phyloP scores from a whole-genome alignment of 2,329 filamentous ascomycete species.

The Lasiodiplodia sp. region DNA sequence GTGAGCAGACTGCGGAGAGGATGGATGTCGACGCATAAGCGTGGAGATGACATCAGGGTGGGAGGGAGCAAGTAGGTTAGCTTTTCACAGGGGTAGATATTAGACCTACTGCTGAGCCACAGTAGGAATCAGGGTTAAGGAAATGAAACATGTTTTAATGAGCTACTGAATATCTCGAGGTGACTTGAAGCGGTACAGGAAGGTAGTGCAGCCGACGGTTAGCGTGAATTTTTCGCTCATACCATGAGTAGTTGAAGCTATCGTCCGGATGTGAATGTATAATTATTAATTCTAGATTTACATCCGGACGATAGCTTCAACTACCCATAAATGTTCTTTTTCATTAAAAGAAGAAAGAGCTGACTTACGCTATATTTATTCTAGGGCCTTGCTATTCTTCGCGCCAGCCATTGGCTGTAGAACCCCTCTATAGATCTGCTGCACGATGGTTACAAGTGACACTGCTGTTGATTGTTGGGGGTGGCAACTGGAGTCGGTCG shows the following conservation, averaged over 20 bases:
- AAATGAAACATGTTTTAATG: constrained; percentile 26
- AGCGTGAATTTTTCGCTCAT: too few relatives aligned
- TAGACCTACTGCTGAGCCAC: neutral
- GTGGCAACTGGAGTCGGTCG: neutral
- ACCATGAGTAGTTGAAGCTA: too few relatives aligned
- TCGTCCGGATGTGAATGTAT: too few relatives aligned
- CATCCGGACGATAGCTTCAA: too few relatives aligned
- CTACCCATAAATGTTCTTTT: too few relatives aligned
- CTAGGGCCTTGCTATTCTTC: too few relatives aligned
- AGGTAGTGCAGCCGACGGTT: too few relatives aligned
- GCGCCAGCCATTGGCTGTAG: too few relatives aligned
- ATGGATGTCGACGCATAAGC: constrained; percentile 68
- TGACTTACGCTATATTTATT: neutral
- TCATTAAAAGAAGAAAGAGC: neutral
- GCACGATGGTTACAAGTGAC: neutral
- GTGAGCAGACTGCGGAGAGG: constrained; percentile 65
- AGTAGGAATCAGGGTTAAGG: neutral
- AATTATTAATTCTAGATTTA: too few relatives aligned
- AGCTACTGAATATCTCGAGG: neutral
- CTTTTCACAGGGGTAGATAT: constrained; percentile 13
- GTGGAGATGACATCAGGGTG: neutral
- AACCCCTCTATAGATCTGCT: neutral
- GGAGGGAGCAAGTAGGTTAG: neutral
- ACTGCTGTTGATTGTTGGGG: neutral
- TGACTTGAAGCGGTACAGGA: neutral